Base-by-base conservation (phyloP, 768 basidiomycete species). In the Tylopilus intermedius region DNA sequence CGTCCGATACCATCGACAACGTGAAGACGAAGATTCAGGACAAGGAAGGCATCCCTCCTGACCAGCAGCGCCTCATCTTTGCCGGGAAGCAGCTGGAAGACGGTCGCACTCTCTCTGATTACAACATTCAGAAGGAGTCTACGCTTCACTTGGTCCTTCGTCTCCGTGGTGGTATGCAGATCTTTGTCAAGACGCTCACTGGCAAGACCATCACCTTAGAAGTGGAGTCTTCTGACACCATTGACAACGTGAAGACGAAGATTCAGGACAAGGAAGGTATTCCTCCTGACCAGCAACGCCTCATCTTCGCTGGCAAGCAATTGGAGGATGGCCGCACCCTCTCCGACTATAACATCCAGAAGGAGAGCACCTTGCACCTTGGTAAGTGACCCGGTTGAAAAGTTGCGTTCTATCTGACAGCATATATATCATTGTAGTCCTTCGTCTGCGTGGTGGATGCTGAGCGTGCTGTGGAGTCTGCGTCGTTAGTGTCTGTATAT, bases 1-100 rank as follows among this genome's bases (percentile, higher is more conserved):
- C 91, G 0, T 90, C 87, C 0, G 90, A 94, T 68, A 94, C 92
- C 11, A 94, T 95, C 62, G 92, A 94, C 67, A 91, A 93, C 59
- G 90, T 94, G 22, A 86, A 86, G 68, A 78, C 84, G 3, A 86
- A 87, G 74, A 88, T 89, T 18, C 86, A 88, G 59, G 87, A 90
- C 64, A 88, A 87, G 70, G 88, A 88, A 56, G 88, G 88, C 0
- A 90, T 89, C 29, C 87, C 87, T 26, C 35, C 88, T 3, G 87
- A 93, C 59, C 90, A 94, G 64, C 93, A 94, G 63, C 87, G 92
- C 41, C 74, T 94, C 43, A 92, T 89, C 67, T 95, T 94, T 58
- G 93, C 93, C 42, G 94, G 93, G 43, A 95, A 95, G 76, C 93
- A 95, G 64, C 74, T 94, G 10, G 94, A 95, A 68, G 94, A 96